phyloP scores from a whole-genome alignment of 139 green algal genomes.

The Ulvella scutata region DNA sequence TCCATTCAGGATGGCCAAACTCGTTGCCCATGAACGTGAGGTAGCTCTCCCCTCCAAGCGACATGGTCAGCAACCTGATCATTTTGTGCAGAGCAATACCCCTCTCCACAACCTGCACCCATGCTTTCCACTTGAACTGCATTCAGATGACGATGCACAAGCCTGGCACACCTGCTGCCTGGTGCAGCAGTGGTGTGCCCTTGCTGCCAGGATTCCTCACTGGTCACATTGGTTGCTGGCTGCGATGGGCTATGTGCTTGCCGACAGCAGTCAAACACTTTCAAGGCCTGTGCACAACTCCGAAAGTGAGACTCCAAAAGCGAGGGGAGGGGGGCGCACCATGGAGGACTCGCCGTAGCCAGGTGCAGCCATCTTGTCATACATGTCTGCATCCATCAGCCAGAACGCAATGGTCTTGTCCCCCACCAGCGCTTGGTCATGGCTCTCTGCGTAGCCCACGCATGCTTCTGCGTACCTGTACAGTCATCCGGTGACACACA shows the following conservation, averaged over 20 bases:
- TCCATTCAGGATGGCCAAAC: conserved; percentile 96
- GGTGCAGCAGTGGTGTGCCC: no score
- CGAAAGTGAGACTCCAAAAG: no score
- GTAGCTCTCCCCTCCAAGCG: conserved; percentile 85
- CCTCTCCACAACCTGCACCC: conserved; percentile 49
- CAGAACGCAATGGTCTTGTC: conserved; percentile 99
- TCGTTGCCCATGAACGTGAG: conserved; percentile 97
- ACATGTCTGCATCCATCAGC: conserved; percentile 99
- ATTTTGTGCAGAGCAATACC: conserved; percentile 97
- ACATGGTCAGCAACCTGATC: conserved; percentile 85
- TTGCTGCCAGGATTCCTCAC: no score
- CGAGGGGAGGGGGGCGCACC: background rate
- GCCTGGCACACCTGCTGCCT: no score
- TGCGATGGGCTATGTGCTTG: no score
- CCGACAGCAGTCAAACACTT: no score
- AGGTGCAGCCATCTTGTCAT: conserved; percentile 72
- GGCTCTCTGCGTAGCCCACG: conserved; percentile 87
- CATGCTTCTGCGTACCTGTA: conserved; percentile 76
- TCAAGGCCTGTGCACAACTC: no score
- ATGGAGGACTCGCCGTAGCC: background rate
- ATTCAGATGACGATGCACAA: no score
- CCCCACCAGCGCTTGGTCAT: conserved; percentile 90
- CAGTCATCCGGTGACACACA: background rate
- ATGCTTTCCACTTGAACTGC: no score
- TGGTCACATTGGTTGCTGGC: no score